A percentile compares a stretch with the other conserved stretches of the same genome.
phyloP scores from a whole-genome alignment of 176 grass and related monocot species.

The Aegilops speltoides region DNA sequence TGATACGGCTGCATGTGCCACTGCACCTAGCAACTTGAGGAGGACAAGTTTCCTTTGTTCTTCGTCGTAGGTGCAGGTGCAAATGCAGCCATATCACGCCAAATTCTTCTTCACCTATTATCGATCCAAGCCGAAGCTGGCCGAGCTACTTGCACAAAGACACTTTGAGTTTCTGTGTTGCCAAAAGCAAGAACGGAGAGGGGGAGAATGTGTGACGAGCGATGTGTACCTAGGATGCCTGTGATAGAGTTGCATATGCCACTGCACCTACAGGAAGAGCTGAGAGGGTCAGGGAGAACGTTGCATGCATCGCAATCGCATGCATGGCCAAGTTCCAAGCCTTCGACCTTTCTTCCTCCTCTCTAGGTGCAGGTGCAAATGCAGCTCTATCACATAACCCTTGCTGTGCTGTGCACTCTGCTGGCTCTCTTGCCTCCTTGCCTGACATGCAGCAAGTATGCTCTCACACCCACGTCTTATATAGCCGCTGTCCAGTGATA shows the following conservation, averaged over 20 bases:
- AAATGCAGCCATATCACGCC: not conserved
- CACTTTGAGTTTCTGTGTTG: not conserved
- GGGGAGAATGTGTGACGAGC: too few relatives aligned
- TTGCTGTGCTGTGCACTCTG: not conserved
- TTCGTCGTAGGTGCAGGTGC: not conserved
- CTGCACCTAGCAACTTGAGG: not conserved
- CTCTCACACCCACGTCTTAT: not conserved
- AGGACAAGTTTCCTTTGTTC: too few relatives aligned
- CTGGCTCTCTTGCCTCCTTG: not conserved
- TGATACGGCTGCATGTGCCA: not conserved
- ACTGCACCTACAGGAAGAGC: slow-evolving; percentile 29
- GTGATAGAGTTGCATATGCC: slow-evolving; percentile 27
- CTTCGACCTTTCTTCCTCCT: not conserved
- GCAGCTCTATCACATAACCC: slow-evolving; percentile 27
- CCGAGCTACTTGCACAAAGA: not conserved
- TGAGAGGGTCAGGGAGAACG: not conserved
- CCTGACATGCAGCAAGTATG: not conserved
- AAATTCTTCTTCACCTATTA: not conserved
- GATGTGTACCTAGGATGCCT: not conserved
- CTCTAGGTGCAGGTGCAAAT: slow-evolving; percentile 45
- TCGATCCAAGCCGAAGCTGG: not conserved
- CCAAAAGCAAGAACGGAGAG: not conserved
- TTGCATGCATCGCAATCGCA: not conserved
- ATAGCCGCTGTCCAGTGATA: not conserved
- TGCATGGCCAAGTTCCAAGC: not conserved